Evolutionary conservation across 2,329 filamentous ascomycete genomes (phyloP), one percentile per base, ranked within the genome.

Genomic region (Torrubiella hemipterigena): DNA sequence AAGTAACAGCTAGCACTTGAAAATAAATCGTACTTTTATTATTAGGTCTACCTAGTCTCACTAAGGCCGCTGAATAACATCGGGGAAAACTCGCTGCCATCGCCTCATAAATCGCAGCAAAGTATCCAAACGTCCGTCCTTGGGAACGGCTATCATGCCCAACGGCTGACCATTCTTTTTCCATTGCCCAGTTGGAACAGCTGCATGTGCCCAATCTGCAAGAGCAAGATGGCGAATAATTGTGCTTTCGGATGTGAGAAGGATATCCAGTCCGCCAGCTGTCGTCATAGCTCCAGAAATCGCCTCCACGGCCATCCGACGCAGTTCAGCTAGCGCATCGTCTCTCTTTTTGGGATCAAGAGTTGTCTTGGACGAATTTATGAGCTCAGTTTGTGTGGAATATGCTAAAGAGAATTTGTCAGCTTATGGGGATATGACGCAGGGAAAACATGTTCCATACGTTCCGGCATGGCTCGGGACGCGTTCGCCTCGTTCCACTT

Each of bases 91-190:
- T n/a, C 11, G 27, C 12, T 17, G 24, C 29, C 29, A 31, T n/a
- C 8, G 28, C 15, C 14, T 16, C 10, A 34, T 8, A 16, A 34
- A 34, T 2, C 27, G 27, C 17, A 30, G n/a, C 13, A 34, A 9
- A 1, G 14, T 30, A 3, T 29, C 17, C 9, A 29, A 26, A 15
- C 17, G 12, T 5, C 22, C 32, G 12, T 34, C 7, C 11, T 17
- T 30, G 6, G 32, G 21, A 7, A 34, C 9, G 7, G 27, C 32
- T 26, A 30, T 30, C 32, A 34, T 34, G 23, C 32, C 32, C 7
- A 29, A 30, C 10, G 32, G 32, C 12, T 34, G 32, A 13, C 32
- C 32, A 10, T 34, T 31, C 18, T 34, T 22, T 6, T 15, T 13
- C 32, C 28, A 34, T 14, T 27, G 29, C 10, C 18, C 23, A 18